Percentiles rank a stretch among this genome's conserved stretches.
Conservation (phyloP, 1,284 basidiomycete genomes). For the Ceratobasidium theobromae region DNA sequence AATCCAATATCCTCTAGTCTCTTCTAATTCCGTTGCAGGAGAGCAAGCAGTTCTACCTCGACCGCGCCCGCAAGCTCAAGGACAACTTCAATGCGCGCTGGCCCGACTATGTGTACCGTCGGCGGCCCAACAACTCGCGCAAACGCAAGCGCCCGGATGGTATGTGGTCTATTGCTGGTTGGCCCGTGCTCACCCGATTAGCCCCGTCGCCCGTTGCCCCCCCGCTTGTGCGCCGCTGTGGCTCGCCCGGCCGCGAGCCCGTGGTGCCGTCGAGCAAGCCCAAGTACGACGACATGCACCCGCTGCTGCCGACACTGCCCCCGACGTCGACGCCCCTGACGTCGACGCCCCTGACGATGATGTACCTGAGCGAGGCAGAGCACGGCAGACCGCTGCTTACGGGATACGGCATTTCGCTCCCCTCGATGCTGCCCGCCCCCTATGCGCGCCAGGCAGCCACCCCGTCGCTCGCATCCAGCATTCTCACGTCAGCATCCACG, state of each 20-base stretch:
- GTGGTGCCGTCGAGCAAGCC: slow-evolving; percentile 26
- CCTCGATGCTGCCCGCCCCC: slow-evolving; percentile 1
- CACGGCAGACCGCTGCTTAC: background rate
- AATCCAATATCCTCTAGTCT: slow-evolving; percentile 38
- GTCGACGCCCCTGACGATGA: slow-evolving; percentile 27
- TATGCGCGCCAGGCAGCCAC: background rate
- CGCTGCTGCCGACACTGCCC: background rate
- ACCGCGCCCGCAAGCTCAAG: slow-evolving; percentile 74
- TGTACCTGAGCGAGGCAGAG: slow-evolving; percentile 20
- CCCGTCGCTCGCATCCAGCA: slow-evolving; percentile 26
- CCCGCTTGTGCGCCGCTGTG: background rate
- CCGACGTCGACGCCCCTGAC: slow-evolving; percentile 9
- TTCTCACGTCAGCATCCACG: slow-evolving; percentile 17
- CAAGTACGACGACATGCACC: slow-evolving; percentile 28
- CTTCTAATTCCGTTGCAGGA: slow-evolving; percentile 47
- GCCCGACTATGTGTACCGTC: slow-evolving; percentile 81
- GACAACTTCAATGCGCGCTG: slow-evolving; percentile 81
- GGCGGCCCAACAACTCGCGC: slow-evolving; percentile 78
- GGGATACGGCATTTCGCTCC: background rate
- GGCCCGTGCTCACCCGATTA: slow-evolving; percentile 11
- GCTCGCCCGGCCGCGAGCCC: background rate
- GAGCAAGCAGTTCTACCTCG: slow-evolving; percentile 80
- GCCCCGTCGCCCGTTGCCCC: slow-evolving; percentile 1
- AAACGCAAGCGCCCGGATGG: slow-evolving; percentile 42
- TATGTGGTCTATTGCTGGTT: too few species aligned